Base-by-base conservation (phyloP, 2,329 filamentous ascomycete genomes). In the Lasiodiplodia gonubiensis region DNA sequence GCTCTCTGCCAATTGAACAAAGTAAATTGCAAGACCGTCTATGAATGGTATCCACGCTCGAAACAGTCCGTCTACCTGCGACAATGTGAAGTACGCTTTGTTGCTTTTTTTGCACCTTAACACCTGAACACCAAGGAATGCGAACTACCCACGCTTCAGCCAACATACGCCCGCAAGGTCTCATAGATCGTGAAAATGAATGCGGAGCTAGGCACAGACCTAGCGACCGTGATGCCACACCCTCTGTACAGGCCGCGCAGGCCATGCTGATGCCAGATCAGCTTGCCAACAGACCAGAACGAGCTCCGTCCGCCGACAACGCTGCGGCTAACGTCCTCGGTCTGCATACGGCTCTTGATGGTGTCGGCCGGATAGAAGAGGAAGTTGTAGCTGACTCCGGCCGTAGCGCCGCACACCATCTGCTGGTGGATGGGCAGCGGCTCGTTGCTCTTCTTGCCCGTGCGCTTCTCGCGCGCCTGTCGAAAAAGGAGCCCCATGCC, bases 111-210 rank as follows among this genome's bases (percentile, higher is more conserved):
- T 27, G 25, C 49, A 46, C 61, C 48, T 4, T 3, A 67, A 61
- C 27, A 33, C 65, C 23, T 4, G 18, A 39, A 59, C 64, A 39
- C 64, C 65, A 14, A 27, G 23, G 35, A 61, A 67, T 67, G 55
- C 55, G 42, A 46, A 51, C 21, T 14, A 21, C 33, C 16, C 11
- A 35, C 37, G 33, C 23, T 51, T 72, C 66, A 83, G 70, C 76
- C 78, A 74, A 95, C 85, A 72, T 88, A 82, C 70, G 84, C 85
- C 81, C 93, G 93, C 78, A 99, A 79, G 16, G 89, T 91, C 80
- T 98, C 95, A 77, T 94, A 98, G 69, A 98, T 89, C 69, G 95
- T 94, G 75, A 99, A 99, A 69, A 99, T 99, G 75, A 98, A 93
- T 8, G 95, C 95, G n/a, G 94, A 97, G 79, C 94, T 97, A 2